Base-by-base conservation (phyloP, 2,329 filamentous ascomycete genomes). In the Ceratocystis smalleyi region DNA sequence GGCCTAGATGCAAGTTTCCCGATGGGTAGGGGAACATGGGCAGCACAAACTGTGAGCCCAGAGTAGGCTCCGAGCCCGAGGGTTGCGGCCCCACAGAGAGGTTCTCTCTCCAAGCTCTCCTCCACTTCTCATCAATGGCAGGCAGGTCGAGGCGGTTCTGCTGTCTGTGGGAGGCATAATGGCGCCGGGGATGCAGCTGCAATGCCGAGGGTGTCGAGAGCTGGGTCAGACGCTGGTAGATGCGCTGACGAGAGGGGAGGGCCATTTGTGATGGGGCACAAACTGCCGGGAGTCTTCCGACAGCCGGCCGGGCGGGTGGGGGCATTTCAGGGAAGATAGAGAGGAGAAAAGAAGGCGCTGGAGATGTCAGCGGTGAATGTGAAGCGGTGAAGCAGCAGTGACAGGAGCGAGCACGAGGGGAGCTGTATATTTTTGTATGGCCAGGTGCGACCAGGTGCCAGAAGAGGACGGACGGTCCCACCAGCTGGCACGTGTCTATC, bases 21-120 rank as follows among this genome's bases (percentile, higher is more conserved):
- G 91, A 95, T 0, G 91, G 91, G 72, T 96, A 96, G 0, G 91
- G 91, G 71, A 95, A 95, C 91, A 96, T 96, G 68, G 91, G 86
- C 63, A 95, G 78, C 67, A 95, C 83, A 72, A 92, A 95, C 73
- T 78, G 79, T 65, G 74, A 74, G 51, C 74, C 64, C 10, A 54
- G 61, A 30, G 61, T 24, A 15, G 63, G 43, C n/a, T 57, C 65
- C 15, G 63, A 43, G 2, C 65, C 65, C 5, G 63, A 61, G 7
- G 67, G 59, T 40, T 62, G 59, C 35, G 67, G 66, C 7, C 65
- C 63, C 32, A 32, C 17, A 3, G 61, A 63, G 6, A 69, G 63
- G 12, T 70, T 70, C 15, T 70, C 67, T 8, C 69, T 68, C 79
- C 80, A 82, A 68, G 70, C 72, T 51, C 74, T 71, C 2, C 77